Evolutionary conservation across 768 basidiomycete species (phyloP), one percentile per base, ranked within the genome.

Genomic region (Rhodocollybia butyracea): DNA sequence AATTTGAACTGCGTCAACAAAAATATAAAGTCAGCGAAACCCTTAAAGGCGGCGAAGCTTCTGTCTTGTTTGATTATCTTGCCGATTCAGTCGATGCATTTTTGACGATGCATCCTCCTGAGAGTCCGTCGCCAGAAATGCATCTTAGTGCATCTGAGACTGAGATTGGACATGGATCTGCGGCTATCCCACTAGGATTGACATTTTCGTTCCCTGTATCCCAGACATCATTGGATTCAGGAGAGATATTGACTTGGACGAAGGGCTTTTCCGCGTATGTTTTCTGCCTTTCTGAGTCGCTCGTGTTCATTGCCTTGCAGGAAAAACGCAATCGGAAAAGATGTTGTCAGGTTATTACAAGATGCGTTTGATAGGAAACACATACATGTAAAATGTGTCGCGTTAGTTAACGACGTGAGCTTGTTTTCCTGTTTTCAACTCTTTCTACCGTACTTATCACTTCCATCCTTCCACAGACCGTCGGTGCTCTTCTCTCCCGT

Each of bases 161-260:
- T n/a, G n/a, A n/a, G n/a, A n/a, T n/a, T n/a, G n/a, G n/a, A n/a
- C n/a, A n/a, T n/a, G n/a, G n/a, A n/a, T n/a, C n/a, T n/a, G n/a
- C n/a, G n/a, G 62, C 71, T 2, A 73, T 82, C 8, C 72, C 76
- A 46, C 85, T 99, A 2, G 97, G 96, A 8, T 80, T 99, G 50
- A 98, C 97, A 0, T 99, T 98, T 70, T 94, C 91, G 27, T 97
- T 98, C 76, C 97, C 97, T 2, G 97, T 98, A 27, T 93, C 97
- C 64, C 97, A 99, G 68, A 94, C 92, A 0, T 94, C 97, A 0
- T 79, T 98, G 22, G 88, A 88, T 62, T 84, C 85, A 22, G 97
- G 97, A 1, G 91, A 85, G 57, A 88, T 99, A 58, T 76, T 98
- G 32, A 96, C 91, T 0, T 94, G 92, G 92, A 98, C 92, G 3